These are phyloP conservation scores for Aquilaria yunnanensis DNA, from an alignment of 345 rosid species.

Conservation along the genomic window DNA sequence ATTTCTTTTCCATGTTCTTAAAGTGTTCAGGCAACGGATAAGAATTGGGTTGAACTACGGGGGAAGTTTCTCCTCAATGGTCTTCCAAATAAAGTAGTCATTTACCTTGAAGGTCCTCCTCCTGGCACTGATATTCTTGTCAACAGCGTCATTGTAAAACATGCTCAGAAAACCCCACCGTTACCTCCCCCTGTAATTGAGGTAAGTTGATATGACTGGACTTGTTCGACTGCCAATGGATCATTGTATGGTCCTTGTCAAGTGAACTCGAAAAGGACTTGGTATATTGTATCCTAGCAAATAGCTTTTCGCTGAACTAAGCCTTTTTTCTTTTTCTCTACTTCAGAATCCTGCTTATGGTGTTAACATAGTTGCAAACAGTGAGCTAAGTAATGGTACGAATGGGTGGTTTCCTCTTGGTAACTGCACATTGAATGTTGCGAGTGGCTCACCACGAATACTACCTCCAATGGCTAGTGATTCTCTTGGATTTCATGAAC, in stretches of 20 bases:
- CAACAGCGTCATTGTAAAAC: slow-evolving; percentile 61
- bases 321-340: slow-evolving; percentile 6
- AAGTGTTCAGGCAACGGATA: slow-evolving; percentile 74
- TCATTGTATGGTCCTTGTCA: too few relatives aligned
- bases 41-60: slow-evolving; percentile 64
- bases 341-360: slow-evolving; percentile 68
- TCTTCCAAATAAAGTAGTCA: slow-evolving; percentile 59
- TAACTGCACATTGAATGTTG: slow-evolving; percentile 54
- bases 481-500: slow-evolving; percentile 56
- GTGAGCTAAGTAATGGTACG: slow-evolving; percentile 48
- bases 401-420: slow-evolving; percentile 92
- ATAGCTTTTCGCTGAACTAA: not conserved
- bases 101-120: slow-evolving; percentile 92
- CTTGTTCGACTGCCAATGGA: too few relatives aligned
- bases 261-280: too few relatives aligned
- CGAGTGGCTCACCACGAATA: slow-evolving; percentile 71
- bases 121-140: slow-evolving; percentile 81
- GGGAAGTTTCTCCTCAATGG: slow-evolving; percentile 92
- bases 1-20: not conserved
- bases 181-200: slow-evolving; percentile 52
- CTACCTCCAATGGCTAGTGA: slow-evolving; percentile 82
- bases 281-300: too few relatives aligned
- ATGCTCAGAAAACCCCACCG: slow-evolving; percentile 62
- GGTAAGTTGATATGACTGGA: slow-evolving; percentile 24
- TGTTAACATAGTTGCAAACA: slow-evolving; percentile 63